phyloP scores from a whole-genome alignment of 768 basidiomycete species.

The Pleurotus giganteus region DNA sequence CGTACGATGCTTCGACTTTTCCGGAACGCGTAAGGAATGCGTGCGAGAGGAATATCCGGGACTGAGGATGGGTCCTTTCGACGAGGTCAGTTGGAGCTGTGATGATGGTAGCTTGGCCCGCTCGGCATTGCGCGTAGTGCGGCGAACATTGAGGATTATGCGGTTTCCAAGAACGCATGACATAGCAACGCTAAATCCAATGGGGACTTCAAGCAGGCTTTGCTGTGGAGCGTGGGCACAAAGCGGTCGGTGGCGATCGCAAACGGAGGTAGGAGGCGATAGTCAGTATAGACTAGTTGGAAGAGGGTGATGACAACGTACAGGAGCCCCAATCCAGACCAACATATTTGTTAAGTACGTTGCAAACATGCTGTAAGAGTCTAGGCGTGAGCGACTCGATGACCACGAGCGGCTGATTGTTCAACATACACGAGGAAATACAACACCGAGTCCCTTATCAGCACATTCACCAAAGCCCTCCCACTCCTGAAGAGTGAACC shows the following conservation, averaged over 20 bases:
- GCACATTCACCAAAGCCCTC: conserved; percentile 41
- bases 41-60: background rate
- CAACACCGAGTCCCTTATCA: conserved; percentile 54
- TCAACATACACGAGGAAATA: conserved; percentile 58
- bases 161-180: conserved; percentile 59
- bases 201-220: conserved; percentile 47
- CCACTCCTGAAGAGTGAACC: conserved; percentile 40
- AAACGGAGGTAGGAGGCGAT: background rate
- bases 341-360: conserved; percentile 53
- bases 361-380: conserved; percentile 44
- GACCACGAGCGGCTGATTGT: no score
- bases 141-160: conserved; percentile 53
- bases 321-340: conserved; percentile 35
- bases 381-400: background rate
- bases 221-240: conserved; percentile 20
- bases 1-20: conserved; percentile 9
- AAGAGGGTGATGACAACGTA: conserved; percentile 18
- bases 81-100: conserved; percentile 6
- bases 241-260: background rate
- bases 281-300: conserved; percentile 3
- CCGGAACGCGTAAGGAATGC: background rate
- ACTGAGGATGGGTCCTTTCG: background rate
- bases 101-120: conserved; percentile 1
- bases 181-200: conserved; percentile 57
- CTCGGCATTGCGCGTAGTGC: conserved; percentile 29